Evolutionary conservation across 805 yeast species (phyloP).

Genomic region (Clavispora vitiphila): DNA sequence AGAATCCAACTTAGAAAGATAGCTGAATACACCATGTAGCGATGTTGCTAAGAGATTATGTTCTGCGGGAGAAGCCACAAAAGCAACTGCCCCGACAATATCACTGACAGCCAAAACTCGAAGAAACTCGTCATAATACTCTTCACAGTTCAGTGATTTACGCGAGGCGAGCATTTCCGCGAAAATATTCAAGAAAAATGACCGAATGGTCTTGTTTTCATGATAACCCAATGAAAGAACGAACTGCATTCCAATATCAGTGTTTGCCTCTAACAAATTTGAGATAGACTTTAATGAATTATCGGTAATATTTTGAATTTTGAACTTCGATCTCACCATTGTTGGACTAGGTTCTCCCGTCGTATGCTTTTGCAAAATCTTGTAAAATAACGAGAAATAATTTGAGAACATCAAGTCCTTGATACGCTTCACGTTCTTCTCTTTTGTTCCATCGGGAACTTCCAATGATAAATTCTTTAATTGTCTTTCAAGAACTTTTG

Average conservation of each 20-base stretch:
- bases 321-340: conserved; percentile 39
- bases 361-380: conserved; percentile 45
- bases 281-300: conserved; percentile 63
- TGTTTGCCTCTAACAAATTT: conserved; percentile 65
- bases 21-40: conserved; percentile 48
- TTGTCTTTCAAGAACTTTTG: conserved; percentile 51
- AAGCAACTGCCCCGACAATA: conserved; percentile 49
- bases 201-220: conserved; percentile 55
- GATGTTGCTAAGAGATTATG: conserved; percentile 69
- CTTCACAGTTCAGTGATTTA: conserved; percentile 20
- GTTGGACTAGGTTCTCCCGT: conserved; percentile 12
- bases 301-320: conserved; percentile 52
- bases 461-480: conserved; percentile 57
- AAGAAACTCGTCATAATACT: conserved; percentile 23
- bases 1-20: conserved; percentile 30
- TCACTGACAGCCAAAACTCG: conserved; percentile 34
- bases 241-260: conserved; percentile 69
- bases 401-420: conserved; percentile 62
- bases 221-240: conserved; percentile 79
- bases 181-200: conserved; percentile 74
- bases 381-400: conserved; percentile 58
- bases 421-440: conserved; percentile 48
- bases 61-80: conserved; percentile 61
- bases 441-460: conserved; percentile 50
- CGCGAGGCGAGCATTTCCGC: conserved; percentile 52